phyloP scores from a whole-genome alignment of 495 filamentous ascomycete species.

The Tricharina praecox region DNA sequence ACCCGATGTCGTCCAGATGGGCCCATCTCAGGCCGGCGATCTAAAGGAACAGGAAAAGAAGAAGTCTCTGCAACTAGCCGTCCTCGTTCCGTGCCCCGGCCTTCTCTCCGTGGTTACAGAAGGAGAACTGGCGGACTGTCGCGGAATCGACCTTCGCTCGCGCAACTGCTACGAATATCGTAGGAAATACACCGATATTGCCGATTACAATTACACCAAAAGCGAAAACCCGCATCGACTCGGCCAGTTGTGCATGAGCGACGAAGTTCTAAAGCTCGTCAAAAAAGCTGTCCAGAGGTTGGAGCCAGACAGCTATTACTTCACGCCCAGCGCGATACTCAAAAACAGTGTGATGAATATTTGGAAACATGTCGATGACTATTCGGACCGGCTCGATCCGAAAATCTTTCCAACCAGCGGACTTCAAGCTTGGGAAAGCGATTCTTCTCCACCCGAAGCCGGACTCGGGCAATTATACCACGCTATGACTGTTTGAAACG shows the following conservation, averaged over 20 bases:
- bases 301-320: conserved; percentile 19
- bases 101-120: conserved; percentile 9
- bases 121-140: conserved; percentile 10
- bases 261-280: conserved; percentile 1
- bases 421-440: neutral
- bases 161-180: conserved; percentile 4
- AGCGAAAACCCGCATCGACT: conserved; percentile 10
- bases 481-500: conserved; percentile 12
- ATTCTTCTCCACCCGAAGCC: too few species aligned
- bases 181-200: conserved; percentile 3
- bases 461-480: conserved; percentile 9
- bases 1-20: neutral
- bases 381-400: neutral
- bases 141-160: conserved; percentile 10
- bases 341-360: conserved; percentile 7
- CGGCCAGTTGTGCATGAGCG: conserved; percentile 7
- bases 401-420: conserved; percentile 2
- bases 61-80: neutral
- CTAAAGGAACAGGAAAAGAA: neutral
- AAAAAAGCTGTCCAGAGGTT: conserved; percentile 11
- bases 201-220: too few species aligned
- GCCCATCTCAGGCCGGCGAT: conserved; percentile 1
- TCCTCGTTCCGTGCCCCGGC: conserved; percentile 11
- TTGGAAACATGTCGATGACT: conserved; percentile 4
- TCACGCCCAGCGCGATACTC: conserved; percentile 7